Evolutionary conservation across 1,284 basidiomycete genomes (phyloP), one percentile per base, ranked within the genome.

Genomic region (Ganoderma lingzhi): DNA sequence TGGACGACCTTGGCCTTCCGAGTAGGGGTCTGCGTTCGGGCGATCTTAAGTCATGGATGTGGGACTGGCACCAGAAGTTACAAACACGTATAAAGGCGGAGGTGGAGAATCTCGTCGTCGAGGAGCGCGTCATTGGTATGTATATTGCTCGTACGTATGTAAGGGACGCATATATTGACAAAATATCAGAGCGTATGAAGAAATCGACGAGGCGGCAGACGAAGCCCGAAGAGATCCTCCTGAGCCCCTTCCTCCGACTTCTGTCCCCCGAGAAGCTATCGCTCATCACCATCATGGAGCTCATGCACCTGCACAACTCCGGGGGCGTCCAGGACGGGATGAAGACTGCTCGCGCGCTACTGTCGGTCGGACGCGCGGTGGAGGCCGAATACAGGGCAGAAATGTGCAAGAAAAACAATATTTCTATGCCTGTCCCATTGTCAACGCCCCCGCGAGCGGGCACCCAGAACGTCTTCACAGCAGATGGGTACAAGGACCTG

Each of bases 331-430:
- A 85, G 0, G 91, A 94, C 65, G 97, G 97, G 1, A 96, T 98
- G 92, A 98, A 98, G 82, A 93, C 95, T 0, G 89, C 96, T 1
- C 87, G 95, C 1, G 95, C 94, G 0, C 84, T 98, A 66, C 82
- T 98, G n/a, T 80, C 86, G 0, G 88, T 99, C 37, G 97, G 97
- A 0, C 90, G 88, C 71, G 94, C 94, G 0, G 88, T 98, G 53
- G 97, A 99, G 82, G 85, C 89, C 65, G 96, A 98, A 82, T 93
- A 96, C 83, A 93, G 96, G 77, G 90, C 93, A 10, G 88, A 95
- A 74, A 90, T 94, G 77, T 92, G 94, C 81, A 90, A 88, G 76
- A 85, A 84, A 73, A 88, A 90, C 76, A 84, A 88, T 58, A 89
- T 94, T 58, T 64, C 70, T 19, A 28, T 72, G 37, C 79, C 83